Evolutionary conservation across 768 basidiomycete species (phyloP), one percentile per base, ranked within the genome.

Genomic region (Trametes elegans): DNA sequence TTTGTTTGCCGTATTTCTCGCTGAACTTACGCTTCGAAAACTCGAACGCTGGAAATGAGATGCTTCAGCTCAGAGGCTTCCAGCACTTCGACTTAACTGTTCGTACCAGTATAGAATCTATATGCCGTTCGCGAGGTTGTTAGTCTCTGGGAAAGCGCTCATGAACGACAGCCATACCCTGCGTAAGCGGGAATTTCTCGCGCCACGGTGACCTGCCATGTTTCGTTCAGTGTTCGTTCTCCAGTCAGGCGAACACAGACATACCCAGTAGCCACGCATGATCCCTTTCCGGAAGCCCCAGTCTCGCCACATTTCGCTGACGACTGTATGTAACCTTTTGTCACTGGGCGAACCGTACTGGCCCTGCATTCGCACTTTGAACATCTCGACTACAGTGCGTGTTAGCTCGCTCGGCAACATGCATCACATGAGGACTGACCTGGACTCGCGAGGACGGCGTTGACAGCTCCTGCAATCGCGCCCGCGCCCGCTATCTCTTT

Each of bases 131-230:
- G 3, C 3, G 24, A 52, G 44, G 29, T 29, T 26, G 35, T 48
- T 7, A 38, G 28, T 29, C 18, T n/a, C 35, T n/a, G n/a, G 14
- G 24, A 16, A 28, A 26, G 26, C 18, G 45, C 14, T n/a, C n/a
- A 31, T 27, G 5, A 27, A 31, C 21, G 23, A 3, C 23, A 14
- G 18, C 76, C 82, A 56, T 61, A 89, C 84, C 90, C 93, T 28
- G 95, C 94, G 67, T 98, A 98, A 8, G 94, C 96, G 2, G 97
- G 97, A 31, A 98, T 93, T 71, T 99, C 97, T 61, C 95, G 79
- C 0, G 85, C 84, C 18, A 98, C 83, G 0, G 97, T 98, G 11
- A 93, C 79, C 93, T 95, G 63, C 5, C 11, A 14, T 0, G 36
- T 0, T 21, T 32, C 6, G 14, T 44, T 34, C 18, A 10, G 34